These are phyloP conservation scores for Penicillium decumbens DNA, from an alignment of 2,329 filamentous ascomycete species.

Conservation along the genomic window DNA sequence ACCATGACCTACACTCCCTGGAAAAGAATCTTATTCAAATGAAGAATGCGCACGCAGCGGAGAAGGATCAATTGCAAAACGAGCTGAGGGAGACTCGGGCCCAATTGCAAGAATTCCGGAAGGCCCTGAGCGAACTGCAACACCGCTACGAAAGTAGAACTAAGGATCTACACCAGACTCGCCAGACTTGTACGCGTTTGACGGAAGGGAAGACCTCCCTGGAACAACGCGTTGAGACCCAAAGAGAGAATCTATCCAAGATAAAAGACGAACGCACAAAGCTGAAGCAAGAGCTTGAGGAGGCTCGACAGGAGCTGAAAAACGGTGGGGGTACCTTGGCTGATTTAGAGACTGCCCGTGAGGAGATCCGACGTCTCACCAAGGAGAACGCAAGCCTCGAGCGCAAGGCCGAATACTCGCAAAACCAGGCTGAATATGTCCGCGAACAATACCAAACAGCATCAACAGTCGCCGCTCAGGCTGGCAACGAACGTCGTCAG, in stretches of 20 bases:
- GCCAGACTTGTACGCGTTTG: constrained; percentile 36
- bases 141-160: constrained; percentile 44
- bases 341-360: constrained; percentile 40
- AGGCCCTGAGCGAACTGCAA: constrained; percentile 35
- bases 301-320: constrained; percentile 39
- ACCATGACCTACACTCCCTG: constrained; percentile 25
- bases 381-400: constrained; percentile 36
- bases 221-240: constrained; percentile 33
- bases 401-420: constrained; percentile 39
- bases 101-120: constrained; percentile 32
- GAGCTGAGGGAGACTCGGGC: constrained; percentile 25
- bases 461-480: constrained; percentile 42
- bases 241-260: constrained; percentile 36
- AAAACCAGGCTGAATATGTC: constrained; percentile 44
- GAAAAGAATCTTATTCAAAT: constrained; percentile 31
- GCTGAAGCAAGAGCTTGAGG: constrained; percentile 38
- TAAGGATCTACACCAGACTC: constrained; percentile 35
- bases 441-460: constrained; percentile 47
- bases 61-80: constrained; percentile 30
- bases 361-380: constrained; percentile 37
- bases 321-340: constrained; percentile 37
- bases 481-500: constrained; percentile 36
- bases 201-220: constrained; percentile 26
- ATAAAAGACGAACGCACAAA: constrained; percentile 40
- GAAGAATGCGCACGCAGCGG: constrained; percentile 29